Conservation (phyloP, 257 asterid genomes). For the Cinchona pubescens region DNA sequence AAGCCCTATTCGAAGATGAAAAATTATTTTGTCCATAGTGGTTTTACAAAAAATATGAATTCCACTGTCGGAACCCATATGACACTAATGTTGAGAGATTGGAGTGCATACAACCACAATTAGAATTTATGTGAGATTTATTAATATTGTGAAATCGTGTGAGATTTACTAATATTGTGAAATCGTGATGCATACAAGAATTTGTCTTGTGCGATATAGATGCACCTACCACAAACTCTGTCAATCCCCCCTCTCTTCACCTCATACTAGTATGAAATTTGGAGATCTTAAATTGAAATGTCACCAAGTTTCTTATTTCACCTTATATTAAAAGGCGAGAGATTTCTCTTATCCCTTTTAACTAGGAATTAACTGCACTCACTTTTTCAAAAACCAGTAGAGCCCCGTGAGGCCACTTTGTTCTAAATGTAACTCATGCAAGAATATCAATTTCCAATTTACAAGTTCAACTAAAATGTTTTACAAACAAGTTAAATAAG, state of each 20-base stretch:
- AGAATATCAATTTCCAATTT: background rate
- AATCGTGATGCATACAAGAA: too few species aligned
- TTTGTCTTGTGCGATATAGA: too few species aligned
- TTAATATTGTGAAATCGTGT: too few species aligned
- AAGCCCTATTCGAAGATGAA: too few species aligned
- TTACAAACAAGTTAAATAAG: background rate
- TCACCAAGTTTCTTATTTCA: background rate
- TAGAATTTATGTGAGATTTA: too few species aligned
- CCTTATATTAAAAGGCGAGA: background rate
- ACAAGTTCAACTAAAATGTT: background rate
- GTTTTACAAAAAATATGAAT: too few species aligned
- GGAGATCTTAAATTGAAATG: background rate
- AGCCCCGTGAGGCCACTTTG: background rate
- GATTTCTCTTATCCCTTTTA: background rate
- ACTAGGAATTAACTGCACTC: background rate
- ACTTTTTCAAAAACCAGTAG: background rate
- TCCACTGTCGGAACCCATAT: too few species aligned
- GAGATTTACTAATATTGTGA: too few species aligned
- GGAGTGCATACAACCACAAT: too few species aligned
- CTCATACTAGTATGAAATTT: background rate
- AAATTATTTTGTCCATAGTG: too few species aligned
- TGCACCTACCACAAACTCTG: too few species aligned
- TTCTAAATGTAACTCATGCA: background rate
- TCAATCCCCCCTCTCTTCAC: background rate
- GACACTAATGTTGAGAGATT: too few species aligned